Base-by-base conservation (phyloP, 176 grass and related monocot genomes). In the Luzula sylvatica region DNA sequence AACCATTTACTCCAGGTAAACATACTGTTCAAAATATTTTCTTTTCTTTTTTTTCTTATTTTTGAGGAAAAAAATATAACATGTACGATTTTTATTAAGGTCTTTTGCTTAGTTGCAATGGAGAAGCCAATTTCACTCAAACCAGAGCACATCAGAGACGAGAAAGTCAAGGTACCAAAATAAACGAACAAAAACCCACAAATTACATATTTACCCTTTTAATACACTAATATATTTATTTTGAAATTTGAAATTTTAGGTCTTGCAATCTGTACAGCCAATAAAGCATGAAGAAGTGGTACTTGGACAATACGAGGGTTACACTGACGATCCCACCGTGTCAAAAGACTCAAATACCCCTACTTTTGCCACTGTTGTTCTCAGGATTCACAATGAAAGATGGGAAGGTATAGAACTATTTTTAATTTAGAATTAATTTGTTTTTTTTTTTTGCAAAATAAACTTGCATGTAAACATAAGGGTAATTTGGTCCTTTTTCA, bases 111-210 rank as follows among this genome's bases (percentile, higher is more conserved):
- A 69, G 71, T 96, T 82, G 90, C 90, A 32, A 96, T 96, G 90
- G 90, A 96, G 69, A 96, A 96, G 59, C 90, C 90, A 50, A 65
- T 96, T 52, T 96, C 90, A 41, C 90, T 96, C 73, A 86, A 70
- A 78, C 90, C 90, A 65, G 90, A 96, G 77, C 90, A 96, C 71
- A 96, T 96, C 50, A 74, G 90, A 85, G 90, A 96, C 88, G 90
- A 96, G 66, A 98, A 98, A 98, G 93, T 98, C 75, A 98, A 98
- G 93, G 93, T 98, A n/a, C 46, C 65, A 49, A 42, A 23, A 52
- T 72, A 35, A 35, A 7, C 5, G 7, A 35, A 35, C 5, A 35
- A 9, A 35, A 35, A 35, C 5, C 9, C 30, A 7, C 30, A 35
- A 35, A 35, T 7, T 35, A 35, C 30, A 35, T 35, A 35, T 35